These are phyloP conservation scores for Colletotrichum tanaceti DNA, from an alignment of 2,329 filamentous ascomycete species.

Conservation along the genomic window DNA sequence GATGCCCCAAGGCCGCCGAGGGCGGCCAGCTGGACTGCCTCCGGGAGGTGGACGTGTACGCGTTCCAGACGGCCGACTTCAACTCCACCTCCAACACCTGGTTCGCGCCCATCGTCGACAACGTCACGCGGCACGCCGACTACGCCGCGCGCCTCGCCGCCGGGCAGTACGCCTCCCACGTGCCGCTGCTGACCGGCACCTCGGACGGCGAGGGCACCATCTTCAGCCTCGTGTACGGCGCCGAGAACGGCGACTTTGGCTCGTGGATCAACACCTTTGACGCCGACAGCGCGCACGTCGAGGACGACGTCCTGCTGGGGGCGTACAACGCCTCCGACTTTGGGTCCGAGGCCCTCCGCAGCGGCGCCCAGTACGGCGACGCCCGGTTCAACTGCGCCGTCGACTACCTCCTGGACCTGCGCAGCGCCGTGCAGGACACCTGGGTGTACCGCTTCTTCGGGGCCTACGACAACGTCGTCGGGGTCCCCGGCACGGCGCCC, in stretches of 20 bases:
- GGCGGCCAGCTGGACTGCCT: constrained; percentile 54
- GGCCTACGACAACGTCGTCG: constrained; percentile 55
- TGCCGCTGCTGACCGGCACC: constrained; percentile 52
- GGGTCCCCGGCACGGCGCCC: constrained; percentile 49
- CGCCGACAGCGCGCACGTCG: constrained; percentile 53
- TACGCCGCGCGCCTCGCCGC: constrained; percentile 46
- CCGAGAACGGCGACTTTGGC: constrained; percentile 48
- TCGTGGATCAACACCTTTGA: constrained; percentile 52
- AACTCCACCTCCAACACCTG: constrained; percentile 54
- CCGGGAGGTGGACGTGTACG: constrained; percentile 47
- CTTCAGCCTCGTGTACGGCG: constrained; percentile 51
- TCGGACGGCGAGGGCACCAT: constrained; percentile 52
- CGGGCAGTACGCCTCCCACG: constrained; percentile 48
- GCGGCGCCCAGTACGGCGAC: constrained; percentile 58
- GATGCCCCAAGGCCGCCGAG: constrained; percentile 47
- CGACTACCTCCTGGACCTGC: constrained; percentile 54
- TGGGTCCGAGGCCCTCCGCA: constrained; percentile 52
- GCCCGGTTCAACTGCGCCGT: constrained; percentile 59
- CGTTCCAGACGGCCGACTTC: constrained; percentile 48
- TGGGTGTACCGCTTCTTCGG: constrained; percentile 59
- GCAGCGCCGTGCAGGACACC: constrained; percentile 51
- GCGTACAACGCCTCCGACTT: constrained; percentile 53
- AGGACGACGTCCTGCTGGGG: constrained; percentile 47
- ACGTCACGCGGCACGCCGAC: constrained; percentile 50
- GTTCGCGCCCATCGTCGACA: constrained; percentile 55